phyloP scores from a whole-genome alignment of 257 asterid species.

The Salvia miltiorrhiza region DNA sequence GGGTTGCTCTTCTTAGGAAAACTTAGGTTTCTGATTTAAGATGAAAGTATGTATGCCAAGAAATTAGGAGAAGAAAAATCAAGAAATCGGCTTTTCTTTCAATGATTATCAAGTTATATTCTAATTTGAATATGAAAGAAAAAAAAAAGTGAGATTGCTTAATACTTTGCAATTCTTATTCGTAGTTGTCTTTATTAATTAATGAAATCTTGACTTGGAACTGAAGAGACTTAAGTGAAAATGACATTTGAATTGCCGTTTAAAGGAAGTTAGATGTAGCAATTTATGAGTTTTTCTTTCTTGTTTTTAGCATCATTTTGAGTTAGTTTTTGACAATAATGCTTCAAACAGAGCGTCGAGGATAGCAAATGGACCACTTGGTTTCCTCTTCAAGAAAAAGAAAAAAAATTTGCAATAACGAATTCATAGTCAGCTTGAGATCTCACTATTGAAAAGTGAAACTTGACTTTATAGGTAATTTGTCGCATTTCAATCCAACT shows the following conservation, averaged over 20 bases:
- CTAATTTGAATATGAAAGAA: too few species aligned
- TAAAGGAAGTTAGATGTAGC: background rate
- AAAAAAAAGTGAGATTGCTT: too few species aligned
- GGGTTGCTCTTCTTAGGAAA: background rate
- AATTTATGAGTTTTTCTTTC: background rate
- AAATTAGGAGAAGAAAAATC: too few species aligned
- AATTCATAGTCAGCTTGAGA: background rate
- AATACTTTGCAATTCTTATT: background rate
- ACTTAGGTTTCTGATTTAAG: too few species aligned
- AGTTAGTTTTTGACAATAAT: background rate
- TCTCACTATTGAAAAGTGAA: background rate
- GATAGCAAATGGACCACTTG: slow-evolving; percentile 1
- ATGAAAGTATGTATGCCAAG: too few species aligned
- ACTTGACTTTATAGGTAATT: background rate
- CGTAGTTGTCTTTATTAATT: too few species aligned
- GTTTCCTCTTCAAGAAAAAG: background rate
- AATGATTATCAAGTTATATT: too few species aligned
- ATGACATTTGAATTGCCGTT: background rate
- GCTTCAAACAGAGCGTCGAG: background rate
- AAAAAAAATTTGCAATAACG: background rate
- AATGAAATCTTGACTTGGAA: background rate
- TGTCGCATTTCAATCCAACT: background rate
- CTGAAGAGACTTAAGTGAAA: background rate
- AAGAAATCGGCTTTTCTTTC: too few species aligned
- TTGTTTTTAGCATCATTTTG: background rate